Conservation (phyloP, 805 yeast genomes). For the Debaryomyces castellii region DNA sequence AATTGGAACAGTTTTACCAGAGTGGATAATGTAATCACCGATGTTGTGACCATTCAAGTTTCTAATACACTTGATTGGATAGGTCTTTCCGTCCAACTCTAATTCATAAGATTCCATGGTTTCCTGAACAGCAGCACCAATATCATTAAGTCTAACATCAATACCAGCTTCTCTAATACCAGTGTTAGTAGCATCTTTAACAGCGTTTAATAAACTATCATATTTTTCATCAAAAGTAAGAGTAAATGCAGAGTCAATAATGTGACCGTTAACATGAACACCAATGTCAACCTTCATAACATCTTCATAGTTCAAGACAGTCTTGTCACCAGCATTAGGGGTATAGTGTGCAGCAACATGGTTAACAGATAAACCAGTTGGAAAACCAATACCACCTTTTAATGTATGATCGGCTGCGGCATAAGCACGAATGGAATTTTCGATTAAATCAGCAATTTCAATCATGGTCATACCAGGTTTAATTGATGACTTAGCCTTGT, state of each 20-base stretch:
- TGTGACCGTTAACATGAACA: slow-evolving; percentile 91
- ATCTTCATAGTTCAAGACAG: slow-evolving; percentile 78
- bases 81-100: slow-evolving; percentile 81
- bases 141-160: slow-evolving; percentile 91
- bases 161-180: slow-evolving; percentile 93
- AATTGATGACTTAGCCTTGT: slow-evolving; percentile 67
- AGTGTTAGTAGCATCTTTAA: slow-evolving; percentile 88
- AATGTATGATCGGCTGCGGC: slow-evolving; percentile 64
- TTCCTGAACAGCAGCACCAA: slow-evolving; percentile 95
- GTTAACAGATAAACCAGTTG: slow-evolving; percentile 94
- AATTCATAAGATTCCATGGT: slow-evolving; percentile 96
- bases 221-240: slow-evolving; percentile 82
- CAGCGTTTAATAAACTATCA: slow-evolving; percentile 79
- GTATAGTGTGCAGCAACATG: slow-evolving; percentile 98
- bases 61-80: slow-evolving; percentile 84
- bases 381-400: slow-evolving; percentile 91
- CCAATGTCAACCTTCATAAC: slow-evolving; percentile 97
- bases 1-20: slow-evolving; percentile 95
- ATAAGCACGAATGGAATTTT: slow-evolving; percentile 75
- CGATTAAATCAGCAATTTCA: slow-evolving; percentile 87
- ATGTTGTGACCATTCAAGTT: slow-evolving; percentile 95
- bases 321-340: slow-evolving; percentile 91
- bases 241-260: slow-evolving; percentile 94
- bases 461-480: slow-evolving; percentile 92
- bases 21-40: slow-evolving; percentile 80